Conservation (phyloP, 2,329 filamentous ascomycete genomes). For the Penicillium vulpinum region DNA sequence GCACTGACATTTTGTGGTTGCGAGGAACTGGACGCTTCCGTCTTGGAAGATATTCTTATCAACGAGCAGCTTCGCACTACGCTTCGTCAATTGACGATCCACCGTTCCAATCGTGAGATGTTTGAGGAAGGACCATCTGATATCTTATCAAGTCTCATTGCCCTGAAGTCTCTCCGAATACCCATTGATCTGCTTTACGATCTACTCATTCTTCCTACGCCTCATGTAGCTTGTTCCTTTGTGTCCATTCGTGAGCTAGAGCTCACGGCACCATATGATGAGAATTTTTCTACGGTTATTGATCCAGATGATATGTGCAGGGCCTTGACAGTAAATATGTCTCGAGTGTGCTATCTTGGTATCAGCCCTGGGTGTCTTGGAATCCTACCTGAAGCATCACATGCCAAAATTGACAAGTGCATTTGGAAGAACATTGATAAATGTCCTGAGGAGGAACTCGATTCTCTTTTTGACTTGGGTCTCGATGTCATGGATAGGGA, state of each 20-base stretch:
- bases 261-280: neutral
- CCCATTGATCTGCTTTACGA: conserved; percentile 1
- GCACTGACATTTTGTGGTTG: neutral
- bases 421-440: conserved; percentile 9
- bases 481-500: neutral
- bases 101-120: neutral
- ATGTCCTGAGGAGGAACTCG: conserved; percentile 6
- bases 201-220: neutral
- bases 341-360: conserved; percentile 4
- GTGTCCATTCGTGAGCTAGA: conserved; percentile 1
- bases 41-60: neutral
- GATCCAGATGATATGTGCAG: neutral
- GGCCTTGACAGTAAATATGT: neutral
- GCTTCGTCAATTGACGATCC: neutral
- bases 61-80: conserved; percentile 5
- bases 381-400: neutral
- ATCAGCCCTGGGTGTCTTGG: neutral
- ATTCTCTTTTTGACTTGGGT: conserved; percentile 3
- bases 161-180: neutral
- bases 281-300: neutral
- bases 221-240: neutral
- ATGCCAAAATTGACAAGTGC: conserved; percentile 1
- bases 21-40: neutral
- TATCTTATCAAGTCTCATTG: neutral
- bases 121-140: neutral